These are phyloP conservation scores for Citrus maxima DNA, from an alignment of 345 rosid genomes.

Conservation along the genomic window DNA sequence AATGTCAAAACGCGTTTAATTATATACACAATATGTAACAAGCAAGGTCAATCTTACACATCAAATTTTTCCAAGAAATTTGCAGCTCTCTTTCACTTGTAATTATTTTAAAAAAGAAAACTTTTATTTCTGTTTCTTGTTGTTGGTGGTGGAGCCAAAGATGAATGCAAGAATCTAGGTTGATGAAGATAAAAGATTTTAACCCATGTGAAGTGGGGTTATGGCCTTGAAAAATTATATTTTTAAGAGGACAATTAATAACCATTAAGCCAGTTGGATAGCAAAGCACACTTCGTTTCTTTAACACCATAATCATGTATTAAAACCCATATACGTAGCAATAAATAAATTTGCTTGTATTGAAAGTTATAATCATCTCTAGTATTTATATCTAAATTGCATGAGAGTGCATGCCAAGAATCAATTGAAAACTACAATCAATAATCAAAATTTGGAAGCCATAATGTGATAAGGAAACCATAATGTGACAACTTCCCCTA, in stretches of 20 bases:
- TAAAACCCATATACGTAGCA: not conserved
- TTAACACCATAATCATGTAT: not conserved
- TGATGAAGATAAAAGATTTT: constrained; percentile 3
- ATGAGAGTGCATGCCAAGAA: not conserved
- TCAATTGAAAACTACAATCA: not conserved
- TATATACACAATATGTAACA: too few species aligned
- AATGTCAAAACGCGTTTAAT: constrained; percentile 8
- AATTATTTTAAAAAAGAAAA: too few species aligned
- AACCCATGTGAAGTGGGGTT: constrained; percentile 38
- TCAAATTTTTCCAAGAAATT: not conserved
- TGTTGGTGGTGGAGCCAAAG: constrained; percentile 4
- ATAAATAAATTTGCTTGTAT: not conserved
- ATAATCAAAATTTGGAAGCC: not conserved
- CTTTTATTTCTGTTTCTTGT: not conserved
- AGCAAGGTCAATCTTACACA: too few species aligned
- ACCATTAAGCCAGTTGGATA: not conserved
- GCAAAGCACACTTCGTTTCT: not conserved
- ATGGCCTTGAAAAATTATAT: not conserved
- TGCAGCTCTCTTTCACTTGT: not conserved
- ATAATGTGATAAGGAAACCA: not conserved
- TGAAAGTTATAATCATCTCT: not conserved
- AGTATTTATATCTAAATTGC: not conserved
- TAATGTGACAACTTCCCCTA: not conserved
- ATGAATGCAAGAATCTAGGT: constrained; percentile 6
- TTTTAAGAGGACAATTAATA: too few species aligned